Evolutionary conservation across 139 green algal species (phyloP).

Genomic region (Chlorella sp.): DNA sequence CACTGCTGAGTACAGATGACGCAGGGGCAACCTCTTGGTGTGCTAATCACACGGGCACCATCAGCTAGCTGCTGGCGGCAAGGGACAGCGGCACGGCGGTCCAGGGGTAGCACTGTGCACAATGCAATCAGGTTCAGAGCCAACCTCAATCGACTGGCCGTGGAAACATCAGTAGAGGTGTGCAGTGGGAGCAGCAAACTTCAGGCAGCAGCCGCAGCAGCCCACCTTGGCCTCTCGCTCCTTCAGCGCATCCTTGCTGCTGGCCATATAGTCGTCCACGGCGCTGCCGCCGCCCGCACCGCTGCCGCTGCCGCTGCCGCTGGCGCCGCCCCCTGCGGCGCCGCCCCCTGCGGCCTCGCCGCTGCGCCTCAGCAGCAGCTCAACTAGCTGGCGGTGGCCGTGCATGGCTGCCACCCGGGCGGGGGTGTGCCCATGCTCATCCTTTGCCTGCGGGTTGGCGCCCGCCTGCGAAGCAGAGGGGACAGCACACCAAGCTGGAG

Average conservation of each 20-base stretch:
- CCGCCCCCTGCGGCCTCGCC: background rate
- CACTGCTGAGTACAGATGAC: too few relatives aligned
- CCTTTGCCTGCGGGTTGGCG: conserved; percentile 38
- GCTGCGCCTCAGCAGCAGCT: conserved; percentile 34
- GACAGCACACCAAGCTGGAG: background rate
- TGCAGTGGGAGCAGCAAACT: too few relatives aligned
- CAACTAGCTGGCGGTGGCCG: conserved; percentile 28
- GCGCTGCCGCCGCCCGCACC: background rate
- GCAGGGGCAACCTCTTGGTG: too few relatives aligned
- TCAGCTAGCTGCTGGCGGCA: too few relatives aligned
- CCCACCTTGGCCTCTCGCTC: conserved; percentile 7
- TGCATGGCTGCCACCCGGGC: conserved; percentile 30
- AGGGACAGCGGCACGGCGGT: too few relatives aligned
- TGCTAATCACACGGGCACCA: too few relatives aligned
- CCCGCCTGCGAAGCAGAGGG: conserved; percentile 32
- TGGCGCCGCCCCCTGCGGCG: background rate
- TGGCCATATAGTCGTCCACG: conserved; percentile 33
- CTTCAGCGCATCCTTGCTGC: background rate
- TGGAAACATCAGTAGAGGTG: background rate
- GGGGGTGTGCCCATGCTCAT: conserved; percentile 37
- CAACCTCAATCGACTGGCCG: too few relatives aligned
- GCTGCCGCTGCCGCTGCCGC: background rate
- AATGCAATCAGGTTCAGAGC: too few relatives aligned
- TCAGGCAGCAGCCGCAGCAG: too few relatives aligned
- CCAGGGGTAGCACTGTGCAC: too few relatives aligned